phyloP scores from a whole-genome alignment of 2,329 filamentous ascomycete species.

The Aspergillus clavatus region DNA sequence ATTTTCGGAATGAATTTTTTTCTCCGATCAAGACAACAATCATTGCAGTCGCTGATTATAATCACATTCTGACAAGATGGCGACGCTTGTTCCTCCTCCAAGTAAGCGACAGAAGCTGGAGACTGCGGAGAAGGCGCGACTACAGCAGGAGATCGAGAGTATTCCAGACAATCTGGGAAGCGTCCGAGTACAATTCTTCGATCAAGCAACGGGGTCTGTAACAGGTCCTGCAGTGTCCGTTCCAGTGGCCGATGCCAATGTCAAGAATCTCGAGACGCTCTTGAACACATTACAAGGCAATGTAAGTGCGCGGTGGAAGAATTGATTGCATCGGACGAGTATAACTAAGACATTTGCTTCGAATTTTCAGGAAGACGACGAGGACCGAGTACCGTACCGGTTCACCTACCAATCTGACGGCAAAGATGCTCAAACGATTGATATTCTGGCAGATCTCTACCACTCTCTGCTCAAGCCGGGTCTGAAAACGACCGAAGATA shows the following conservation, averaged over 20 bases:
- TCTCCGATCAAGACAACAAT: slow-evolving; percentile 5
- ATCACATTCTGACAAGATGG: slow-evolving; percentile 52
- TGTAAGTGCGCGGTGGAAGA: slow-evolving; percentile 43
- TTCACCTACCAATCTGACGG: slow-evolving; percentile 54
- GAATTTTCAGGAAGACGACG: slow-evolving; percentile 48
- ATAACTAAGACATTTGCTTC: not conserved
- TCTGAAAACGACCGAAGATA: slow-evolving; percentile 56
- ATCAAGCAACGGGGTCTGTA: slow-evolving; percentile 65
- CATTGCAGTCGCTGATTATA: slow-evolving; percentile 1
- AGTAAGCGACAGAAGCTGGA: slow-evolving; percentile 83
- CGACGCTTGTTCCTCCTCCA: slow-evolving; percentile 75
- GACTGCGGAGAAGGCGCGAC: slow-evolving; percentile 62
- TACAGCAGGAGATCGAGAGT: slow-evolving; percentile 68
- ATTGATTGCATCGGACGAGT: not conserved
- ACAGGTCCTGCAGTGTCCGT: slow-evolving; percentile 70
- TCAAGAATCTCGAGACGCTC: slow-evolving; percentile 83
- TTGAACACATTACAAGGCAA: slow-evolving; percentile 78
- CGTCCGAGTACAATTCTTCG: slow-evolving; percentile 81
- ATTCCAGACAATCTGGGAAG: slow-evolving; percentile 67
- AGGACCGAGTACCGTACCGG: slow-evolving; percentile 61
- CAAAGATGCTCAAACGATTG: slow-evolving; percentile 35
- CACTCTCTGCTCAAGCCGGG: slow-evolving; percentile 49
- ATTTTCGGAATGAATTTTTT: slow-evolving; percentile 14
- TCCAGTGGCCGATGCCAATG: slow-evolving; percentile 75
- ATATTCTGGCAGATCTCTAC: slow-evolving; percentile 47